A percentile compares a stretch with the other conserved stretches of the same genome.
phyloP scores from a whole-genome alignment of 768 basidiomycete genomes.

The Auricularia sp. region DNA sequence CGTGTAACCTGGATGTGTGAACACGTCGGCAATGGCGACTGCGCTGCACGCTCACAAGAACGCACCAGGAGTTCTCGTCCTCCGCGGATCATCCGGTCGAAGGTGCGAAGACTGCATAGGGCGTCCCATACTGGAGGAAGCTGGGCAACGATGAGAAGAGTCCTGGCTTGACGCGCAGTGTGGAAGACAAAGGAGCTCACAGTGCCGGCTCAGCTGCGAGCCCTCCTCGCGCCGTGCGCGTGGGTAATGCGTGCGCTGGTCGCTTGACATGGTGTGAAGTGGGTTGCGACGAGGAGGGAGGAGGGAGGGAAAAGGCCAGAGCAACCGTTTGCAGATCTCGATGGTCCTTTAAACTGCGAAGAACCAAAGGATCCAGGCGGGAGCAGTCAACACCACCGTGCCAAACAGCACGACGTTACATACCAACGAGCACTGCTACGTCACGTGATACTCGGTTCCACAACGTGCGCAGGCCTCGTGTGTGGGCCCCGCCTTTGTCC shows the following conservation, averaged over 20 bases:
- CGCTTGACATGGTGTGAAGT: neutral
- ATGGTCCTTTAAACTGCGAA: neutral
- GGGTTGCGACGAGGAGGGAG: neutral
- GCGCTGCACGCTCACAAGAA: neutral
- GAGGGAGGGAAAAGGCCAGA: neutral
- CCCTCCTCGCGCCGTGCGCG: neutral
- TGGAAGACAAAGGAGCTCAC: neutral
- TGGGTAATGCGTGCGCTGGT: neutral
- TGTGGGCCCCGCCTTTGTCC: neutral
- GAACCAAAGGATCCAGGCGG: neutral
- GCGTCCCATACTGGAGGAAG: neutral
- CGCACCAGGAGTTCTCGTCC: neutral
- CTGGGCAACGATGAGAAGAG: neutral
- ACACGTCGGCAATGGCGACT: neutral
- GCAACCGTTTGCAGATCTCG: neutral
- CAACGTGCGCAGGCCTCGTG: neutral
- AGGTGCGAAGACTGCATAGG: neutral
- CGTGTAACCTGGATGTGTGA: neutral
- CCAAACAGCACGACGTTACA: neutral
- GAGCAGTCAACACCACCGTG: neutral
- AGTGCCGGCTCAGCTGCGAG: neutral
- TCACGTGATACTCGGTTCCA: neutral
- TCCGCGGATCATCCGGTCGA: neutral
- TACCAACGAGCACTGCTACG: neutral
- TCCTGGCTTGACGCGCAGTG: neutral